Evolutionary conservation across 2,329 filamentous ascomycete genomes (phyloP).

Genomic region (Claviceps sp.): DNA sequence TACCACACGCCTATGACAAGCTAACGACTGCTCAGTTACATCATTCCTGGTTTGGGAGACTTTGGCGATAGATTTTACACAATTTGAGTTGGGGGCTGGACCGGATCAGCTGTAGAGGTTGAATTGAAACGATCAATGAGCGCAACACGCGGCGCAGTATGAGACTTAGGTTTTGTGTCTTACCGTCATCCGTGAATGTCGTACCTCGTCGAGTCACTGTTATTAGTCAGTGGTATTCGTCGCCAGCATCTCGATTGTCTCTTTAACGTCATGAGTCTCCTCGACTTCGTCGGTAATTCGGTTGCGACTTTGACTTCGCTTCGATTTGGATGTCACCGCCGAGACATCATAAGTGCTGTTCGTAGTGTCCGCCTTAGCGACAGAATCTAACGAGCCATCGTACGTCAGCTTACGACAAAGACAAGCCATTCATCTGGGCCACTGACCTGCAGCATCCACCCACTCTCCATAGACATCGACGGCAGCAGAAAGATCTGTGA

Average conservation of each 20-base stretch:
- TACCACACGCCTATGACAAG: conserved; percentile 2
- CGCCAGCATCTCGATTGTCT: conserved; percentile 37
- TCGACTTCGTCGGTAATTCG: conserved; percentile 28
- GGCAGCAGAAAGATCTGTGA: conserved; percentile 66
- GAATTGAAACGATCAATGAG: not conserved
- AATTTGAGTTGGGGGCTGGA: conserved; percentile 36
- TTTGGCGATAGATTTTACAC: conserved; percentile 96
- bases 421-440: not conserved
- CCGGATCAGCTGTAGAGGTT: not conserved
- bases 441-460: conserved; percentile 68
- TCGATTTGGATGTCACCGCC: conserved; percentile 9
- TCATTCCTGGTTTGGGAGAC: conserved; percentile 84
- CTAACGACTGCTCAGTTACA: conserved; percentile 56
- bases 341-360: conserved; percentile 17
- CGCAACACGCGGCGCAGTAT: not conserved
- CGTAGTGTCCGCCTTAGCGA: conserved; percentile 32
- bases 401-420: not conserved
- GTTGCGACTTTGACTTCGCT: conserved; percentile 4
- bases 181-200: not conserved
- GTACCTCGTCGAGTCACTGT: not conserved
- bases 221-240: conserved; percentile 35
- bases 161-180: not conserved
- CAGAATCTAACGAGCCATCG: conserved; percentile 26
- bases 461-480: conserved; percentile 97
- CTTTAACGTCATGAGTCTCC: conserved; percentile 34